Evolutionary conservation across 192 early-diverging fungal genomes (phyloP).

Genomic region (Glomus cerebriforme): DNA sequence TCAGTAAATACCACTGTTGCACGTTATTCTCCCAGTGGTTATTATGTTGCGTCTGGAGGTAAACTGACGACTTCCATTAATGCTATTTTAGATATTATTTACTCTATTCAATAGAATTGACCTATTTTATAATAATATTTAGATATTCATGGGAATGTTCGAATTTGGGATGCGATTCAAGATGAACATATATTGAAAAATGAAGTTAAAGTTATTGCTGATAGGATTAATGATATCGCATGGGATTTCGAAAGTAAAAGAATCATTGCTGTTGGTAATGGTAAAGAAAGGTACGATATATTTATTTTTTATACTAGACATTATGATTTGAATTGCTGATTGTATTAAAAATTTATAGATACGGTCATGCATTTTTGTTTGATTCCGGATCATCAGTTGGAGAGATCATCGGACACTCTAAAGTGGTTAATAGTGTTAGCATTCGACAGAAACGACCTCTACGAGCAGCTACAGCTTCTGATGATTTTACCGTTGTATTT

Average conservation of each 20-base stretch:
- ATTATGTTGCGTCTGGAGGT: constrained; percentile 96
- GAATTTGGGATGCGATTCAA: constrained; percentile 90
- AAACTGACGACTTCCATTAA: constrained; percentile 1
- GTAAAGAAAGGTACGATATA: constrained; percentile 80
- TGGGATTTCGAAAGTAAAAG: constrained; percentile 98
- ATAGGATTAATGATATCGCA: constrained; percentile 81
- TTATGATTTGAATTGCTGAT: neutral
- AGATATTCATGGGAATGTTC: constrained; percentile 87
- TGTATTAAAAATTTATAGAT: constrained; percentile 46
- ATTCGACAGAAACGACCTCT: constrained; percentile 91
- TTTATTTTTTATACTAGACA: too few species aligned
- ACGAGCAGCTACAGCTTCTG: constrained; percentile 87
- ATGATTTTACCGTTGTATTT: constrained; percentile 88
- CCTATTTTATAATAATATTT: neutral
- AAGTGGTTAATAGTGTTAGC: constrained; percentile 82
- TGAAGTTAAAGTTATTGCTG: constrained; percentile 75
- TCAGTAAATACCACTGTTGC: constrained; percentile 79
- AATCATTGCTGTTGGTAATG: constrained; percentile 95
- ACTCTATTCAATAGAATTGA: constrained; percentile 1
- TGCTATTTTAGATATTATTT: neutral
- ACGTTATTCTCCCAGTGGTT: constrained; percentile 87
- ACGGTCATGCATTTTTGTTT: constrained; percentile 87
- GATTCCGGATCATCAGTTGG: constrained; percentile 90
- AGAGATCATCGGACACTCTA: constrained; percentile 88
- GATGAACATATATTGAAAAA: constrained; percentile 83